Base-by-base conservation (phyloP, 176 grass and related monocot species). In the Juncus inflexus region DNA sequence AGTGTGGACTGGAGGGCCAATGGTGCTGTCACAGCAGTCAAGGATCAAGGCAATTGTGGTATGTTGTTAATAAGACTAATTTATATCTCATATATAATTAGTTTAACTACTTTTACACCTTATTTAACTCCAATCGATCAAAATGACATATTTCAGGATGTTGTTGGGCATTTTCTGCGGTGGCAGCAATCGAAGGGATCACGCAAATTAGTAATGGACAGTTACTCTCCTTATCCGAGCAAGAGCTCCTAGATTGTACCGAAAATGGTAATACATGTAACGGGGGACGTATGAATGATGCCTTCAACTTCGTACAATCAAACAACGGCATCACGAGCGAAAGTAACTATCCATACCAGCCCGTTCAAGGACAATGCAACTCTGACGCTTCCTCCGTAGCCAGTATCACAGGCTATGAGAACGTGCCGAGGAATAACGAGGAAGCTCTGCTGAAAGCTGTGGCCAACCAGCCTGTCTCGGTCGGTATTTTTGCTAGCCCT, bases 381-480 rank as follows among this genome's bases (percentile, higher is more conserved):
- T 55, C 36, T 28, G 45, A 47, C 9, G 43, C 43, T 47, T 73
- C 62, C 3, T 72, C 61, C 1, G 3, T 77, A 11, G 76, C 77
- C 55, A 50, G 55, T 13, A 80, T 94, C 58, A 68, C 87, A 40
- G 81, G 89, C 0, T 77, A 94, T 57, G 72, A 85, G 81, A 60
- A 61, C 69, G 89, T 94, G 19, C 81, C 85, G 12, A 50, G 45
- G 7, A 77, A 76, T 45, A 63, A 67, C 64, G 84, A 94, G 84
- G 78, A 73, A 4, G 89, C 73, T 12, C 55, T 94, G 6, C 53
- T 77, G 58, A 80, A 83, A 75, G 81, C 81, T 0, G 81, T 88
- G 70, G 84, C 78, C 6, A 64, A 83, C 76, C 89, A 94, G 78
- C 89, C 89, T 0, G 76, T 88, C 8, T 94, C 89, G 39, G 84